A percentile compares a stretch with the other conserved stretches of the same genome.
Evolutionary conservation across 768 basidiomycete species (phyloP).

Genomic region (Psilocybe cyanescens): DNA sequence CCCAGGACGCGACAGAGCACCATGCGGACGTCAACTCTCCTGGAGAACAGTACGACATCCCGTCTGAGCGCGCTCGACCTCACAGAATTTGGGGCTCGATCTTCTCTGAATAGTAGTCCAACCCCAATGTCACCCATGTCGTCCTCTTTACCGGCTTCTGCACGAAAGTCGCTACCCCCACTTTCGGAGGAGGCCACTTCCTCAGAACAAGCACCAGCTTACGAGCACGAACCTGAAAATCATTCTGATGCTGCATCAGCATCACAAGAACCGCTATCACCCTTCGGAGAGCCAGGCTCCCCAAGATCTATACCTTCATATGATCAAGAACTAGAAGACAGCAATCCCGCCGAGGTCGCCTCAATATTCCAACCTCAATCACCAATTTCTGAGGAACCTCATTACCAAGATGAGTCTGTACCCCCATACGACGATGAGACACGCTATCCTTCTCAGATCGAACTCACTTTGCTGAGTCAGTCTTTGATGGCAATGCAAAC

Average conservation of each 20-base stretch:
- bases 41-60: slow-evolving; percentile 19
- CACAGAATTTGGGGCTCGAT: slow-evolving; percentile 18
- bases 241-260: neutral
- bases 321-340: neutral
- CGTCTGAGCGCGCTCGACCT: slow-evolving; percentile 18
- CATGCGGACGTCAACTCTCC: slow-evolving; percentile 21
- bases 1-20: slow-evolving; percentile 28
- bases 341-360: neutral
- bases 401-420: neutral
- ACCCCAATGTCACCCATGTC: slow-evolving; percentile 18
- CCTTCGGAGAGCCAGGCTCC: slow-evolving; percentile 1
- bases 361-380: neutral
- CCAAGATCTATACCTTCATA: neutral
- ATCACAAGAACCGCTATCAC: neutral
- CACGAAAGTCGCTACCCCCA: slow-evolving; percentile 18
- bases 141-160: slow-evolving; percentile 8
- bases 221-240: slow-evolving; percentile 8
- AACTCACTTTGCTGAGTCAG: neutral
- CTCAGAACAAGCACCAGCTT: slow-evolving; percentile 14
- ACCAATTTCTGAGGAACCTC: neutral
- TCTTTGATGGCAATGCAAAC: neutral
- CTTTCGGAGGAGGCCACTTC: slow-evolving; percentile 20
- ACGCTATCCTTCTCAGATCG: neutral
- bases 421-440: slow-evolving; percentile 1
- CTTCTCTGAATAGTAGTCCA: slow-evolving; percentile 5